These are phyloP conservation scores for Barnettozyma wickerhamii DNA, from an alignment of 805 yeast species.

Conservation along the genomic window DNA sequence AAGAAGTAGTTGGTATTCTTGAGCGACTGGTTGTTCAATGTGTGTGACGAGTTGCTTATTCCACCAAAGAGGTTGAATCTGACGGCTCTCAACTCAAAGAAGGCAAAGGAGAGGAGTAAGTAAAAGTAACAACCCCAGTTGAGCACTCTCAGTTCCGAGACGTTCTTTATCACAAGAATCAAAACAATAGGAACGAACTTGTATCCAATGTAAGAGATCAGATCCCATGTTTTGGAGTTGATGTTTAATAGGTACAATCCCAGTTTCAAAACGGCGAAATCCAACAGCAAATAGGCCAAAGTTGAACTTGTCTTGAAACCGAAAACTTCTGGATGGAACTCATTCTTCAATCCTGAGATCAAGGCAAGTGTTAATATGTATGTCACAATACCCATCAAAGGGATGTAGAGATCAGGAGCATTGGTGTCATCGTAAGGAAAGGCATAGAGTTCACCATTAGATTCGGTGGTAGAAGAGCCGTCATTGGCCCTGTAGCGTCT, in stretches of 20 bases:
- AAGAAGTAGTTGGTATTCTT: slow-evolving; percentile 83
- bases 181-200: slow-evolving; percentile 79
- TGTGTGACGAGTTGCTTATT: slow-evolving; percentile 46
- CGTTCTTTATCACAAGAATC: slow-evolving; percentile 48
- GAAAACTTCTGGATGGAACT: slow-evolving; percentile 88
- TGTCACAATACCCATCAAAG: slow-evolving; percentile 87
- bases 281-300: slow-evolving; percentile 74
- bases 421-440: slow-evolving; percentile 84
- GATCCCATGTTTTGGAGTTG: slow-evolving; percentile 70
- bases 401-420: slow-evolving; percentile 96
- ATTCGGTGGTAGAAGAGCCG: slow-evolving; percentile 24
- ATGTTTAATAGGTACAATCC: slow-evolving; percentile 80
- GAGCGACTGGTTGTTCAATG: slow-evolving; percentile 61
- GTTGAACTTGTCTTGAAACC: slow-evolving; percentile 87
- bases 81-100: slow-evolving; percentile 56
- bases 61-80: slow-evolving; percentile 37
- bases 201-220: slow-evolving; percentile 88
- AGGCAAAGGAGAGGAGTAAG: slow-evolving; percentile 53
- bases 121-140: slow-evolving; percentile 49
- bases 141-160: slow-evolving; percentile 35
- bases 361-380: slow-evolving; percentile 82
- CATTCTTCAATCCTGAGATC: slow-evolving; percentile 80
- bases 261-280: slow-evolving; percentile 67
- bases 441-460: slow-evolving; percentile 40
- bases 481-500: slow-evolving; percentile 41